phyloP scores from a whole-genome alignment of 305 asterid genomes.

The Solanum hybrid region DNA sequence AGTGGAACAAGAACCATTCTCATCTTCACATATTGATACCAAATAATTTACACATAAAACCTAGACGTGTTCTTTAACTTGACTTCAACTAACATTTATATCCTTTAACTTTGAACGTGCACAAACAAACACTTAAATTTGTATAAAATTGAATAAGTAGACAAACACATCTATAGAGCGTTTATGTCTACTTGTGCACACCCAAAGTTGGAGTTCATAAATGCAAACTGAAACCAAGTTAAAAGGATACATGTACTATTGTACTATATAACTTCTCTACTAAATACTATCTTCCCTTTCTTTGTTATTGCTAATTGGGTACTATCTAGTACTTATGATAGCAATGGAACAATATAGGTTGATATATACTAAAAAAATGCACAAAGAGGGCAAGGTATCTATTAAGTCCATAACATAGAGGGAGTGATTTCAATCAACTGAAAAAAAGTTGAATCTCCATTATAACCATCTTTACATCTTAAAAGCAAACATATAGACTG shows the following conservation, averaged over 20 bases:
- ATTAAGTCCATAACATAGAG: background rate
- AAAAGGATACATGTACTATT: background rate
- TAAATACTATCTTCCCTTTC: background rate
- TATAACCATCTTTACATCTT: background rate
- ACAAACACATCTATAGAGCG: accelerated
- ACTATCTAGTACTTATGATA: background rate
- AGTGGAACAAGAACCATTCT: background rate
- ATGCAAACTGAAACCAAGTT: background rate
- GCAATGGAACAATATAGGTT: background rate
- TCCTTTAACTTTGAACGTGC: background rate
- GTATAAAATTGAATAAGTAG: background rate
- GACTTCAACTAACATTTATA: background rate
- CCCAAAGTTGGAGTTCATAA: background rate
- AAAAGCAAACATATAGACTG: background rate
- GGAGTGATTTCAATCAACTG: background rate
- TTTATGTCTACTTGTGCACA: background rate
- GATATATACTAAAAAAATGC: background rate
- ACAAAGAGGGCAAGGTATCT: background rate
- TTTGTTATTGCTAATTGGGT: no score
- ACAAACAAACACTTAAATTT: background rate
- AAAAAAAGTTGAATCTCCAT: background rate
- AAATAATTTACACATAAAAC: background rate
- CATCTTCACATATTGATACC: background rate
- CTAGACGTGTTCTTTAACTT: background rate
- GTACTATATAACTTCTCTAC: background rate